These are phyloP conservation scores for Acanthamoeba sp. DNA, from an alignment of 208 protist species.

Conservation along the genomic window DNA sequence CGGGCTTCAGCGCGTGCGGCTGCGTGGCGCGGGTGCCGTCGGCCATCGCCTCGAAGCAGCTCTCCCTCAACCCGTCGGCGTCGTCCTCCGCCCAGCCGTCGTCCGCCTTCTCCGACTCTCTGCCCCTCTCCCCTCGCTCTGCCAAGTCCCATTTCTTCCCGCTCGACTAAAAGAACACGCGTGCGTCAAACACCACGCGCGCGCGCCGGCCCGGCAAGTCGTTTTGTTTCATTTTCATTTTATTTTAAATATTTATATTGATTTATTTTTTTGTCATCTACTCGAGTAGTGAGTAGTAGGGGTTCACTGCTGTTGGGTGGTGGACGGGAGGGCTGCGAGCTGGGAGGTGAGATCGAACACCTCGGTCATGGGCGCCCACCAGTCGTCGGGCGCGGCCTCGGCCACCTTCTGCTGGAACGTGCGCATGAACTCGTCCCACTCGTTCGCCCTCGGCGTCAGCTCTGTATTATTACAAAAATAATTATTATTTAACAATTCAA, in stretches of 20 bases:
- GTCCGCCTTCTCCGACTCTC: neutral
- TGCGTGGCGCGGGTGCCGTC: slow-evolving; percentile 48
- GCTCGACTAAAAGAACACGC: slow-evolving; percentile 9
- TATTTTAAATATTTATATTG: no score
- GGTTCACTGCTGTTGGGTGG: no score
- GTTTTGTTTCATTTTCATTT: no score
- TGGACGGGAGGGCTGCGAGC: slow-evolving; percentile 27
- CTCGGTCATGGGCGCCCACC: slow-evolving; percentile 76
- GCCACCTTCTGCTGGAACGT: slow-evolving; percentile 80
- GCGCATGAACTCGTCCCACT: slow-evolving; percentile 83
- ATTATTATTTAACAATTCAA: neutral
- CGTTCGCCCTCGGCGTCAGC: slow-evolving; percentile 74
- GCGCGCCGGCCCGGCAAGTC: no score
- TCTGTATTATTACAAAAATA: neutral
- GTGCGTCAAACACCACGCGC: no score
- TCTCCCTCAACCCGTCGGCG: neutral
- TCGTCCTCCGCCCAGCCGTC: neutral
- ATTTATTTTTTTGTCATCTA: no score
- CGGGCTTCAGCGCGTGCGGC: neutral
- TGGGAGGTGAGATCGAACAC: slow-evolving; percentile 79
- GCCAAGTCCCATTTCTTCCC: slow-evolving; percentile 42
- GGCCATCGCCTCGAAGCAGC: slow-evolving; percentile 31
- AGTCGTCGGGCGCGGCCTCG: slow-evolving; percentile 74
- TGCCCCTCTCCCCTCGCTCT: neutral
- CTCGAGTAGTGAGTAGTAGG: no score